Base-by-base conservation (phyloP, 202 grass and related monocot species). In the Musa balbisiana region DNA sequence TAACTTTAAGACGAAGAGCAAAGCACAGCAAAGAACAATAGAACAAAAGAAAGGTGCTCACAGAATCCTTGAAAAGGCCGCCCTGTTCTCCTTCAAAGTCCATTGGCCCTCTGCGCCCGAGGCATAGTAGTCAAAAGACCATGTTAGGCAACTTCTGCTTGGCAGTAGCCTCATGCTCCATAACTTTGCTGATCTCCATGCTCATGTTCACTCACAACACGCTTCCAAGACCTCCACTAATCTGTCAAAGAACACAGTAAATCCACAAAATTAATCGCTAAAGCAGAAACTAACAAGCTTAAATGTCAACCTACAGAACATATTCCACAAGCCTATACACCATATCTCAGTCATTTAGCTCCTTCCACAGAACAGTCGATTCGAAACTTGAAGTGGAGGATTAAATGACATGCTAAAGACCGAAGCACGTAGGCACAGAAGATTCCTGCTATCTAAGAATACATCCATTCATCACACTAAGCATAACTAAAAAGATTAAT, bases 91-190 rank as follows among this genome's bases (percentile, higher is more conserved):
- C 55, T 94, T 63, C 17, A 98, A 87, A 73, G 91, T 92, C 95
- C 95, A 98, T 33, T 98, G 87, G 24, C 94, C 91, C 88, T 98
- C 95, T 0, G 95, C 88, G 0, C 89, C 95, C 0, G 95, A 98
- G 20, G 95, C 95, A 21, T 98, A 98, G 73, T 92, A 98, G 78
- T 98, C 95, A 4, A 86, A 29, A 98, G 2, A 52, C 60, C 95
- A 98, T 94, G 84, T 94, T 98, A 6, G 95, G 91, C 77, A 98
- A 83, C 83, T 73, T 98, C 77, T 88, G 81, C 95, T 90, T 98
- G 0, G 95, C 95, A 52, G 94, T 98, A 74, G 88, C 87, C 81
- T 98, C 81, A 75, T 98, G 94, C 85, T 92, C 94, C 75, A 27
- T 93, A 70, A 98, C 91, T 80, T 98, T 98, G 73, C 91, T 98